These are phyloP conservation scores for Eucalyptus caleyi DNA, from an alignment of 345 rosid genomes.

Conservation along the genomic window DNA sequence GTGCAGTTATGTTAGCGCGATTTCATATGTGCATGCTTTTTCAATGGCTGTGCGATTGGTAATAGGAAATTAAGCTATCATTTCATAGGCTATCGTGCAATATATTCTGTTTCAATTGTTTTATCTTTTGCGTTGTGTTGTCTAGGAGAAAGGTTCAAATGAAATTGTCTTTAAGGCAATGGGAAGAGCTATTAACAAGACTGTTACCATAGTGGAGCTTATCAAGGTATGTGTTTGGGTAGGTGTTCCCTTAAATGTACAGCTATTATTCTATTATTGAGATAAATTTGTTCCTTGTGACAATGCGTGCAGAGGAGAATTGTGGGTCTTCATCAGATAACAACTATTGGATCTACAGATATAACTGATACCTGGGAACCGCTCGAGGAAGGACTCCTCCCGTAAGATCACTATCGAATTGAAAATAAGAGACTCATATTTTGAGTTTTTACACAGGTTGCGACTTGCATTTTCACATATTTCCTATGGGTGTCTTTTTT, in stretches of 20 bases:
- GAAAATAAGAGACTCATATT: not conserved
- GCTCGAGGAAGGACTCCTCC: conserved; percentile 50
- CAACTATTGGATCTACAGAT: conserved; percentile 27
- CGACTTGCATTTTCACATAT: not conserved
- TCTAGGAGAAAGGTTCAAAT: conserved; percentile 24
- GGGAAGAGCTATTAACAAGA: conserved; percentile 49
- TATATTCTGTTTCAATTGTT: not conserved
- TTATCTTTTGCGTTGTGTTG: not conserved
- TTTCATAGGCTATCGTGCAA: not conserved
- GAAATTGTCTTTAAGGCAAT: conserved; percentile 38
- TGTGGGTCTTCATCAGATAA: conserved; percentile 35
- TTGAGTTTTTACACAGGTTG: not conserved
- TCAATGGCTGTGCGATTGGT: not conserved
- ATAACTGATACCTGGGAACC: conserved; percentile 60
- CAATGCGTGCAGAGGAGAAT: conserved; percentile 21
- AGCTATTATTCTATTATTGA: not conserved
- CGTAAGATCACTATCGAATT: conserved; percentile 15
- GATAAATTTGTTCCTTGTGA: not conserved
- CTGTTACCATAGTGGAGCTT: conserved; percentile 33
- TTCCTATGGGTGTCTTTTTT: not conserved
- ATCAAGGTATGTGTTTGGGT: conserved; percentile 20
- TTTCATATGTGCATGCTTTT: not conserved
- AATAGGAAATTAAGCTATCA: not conserved
- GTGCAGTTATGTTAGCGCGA: not conserved
- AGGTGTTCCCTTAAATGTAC: not conserved